These are phyloP conservation scores for Meyerozyma guilliermondii DNA, from an alignment of 1,139 yeast species.

Conservation along the genomic window DNA sequence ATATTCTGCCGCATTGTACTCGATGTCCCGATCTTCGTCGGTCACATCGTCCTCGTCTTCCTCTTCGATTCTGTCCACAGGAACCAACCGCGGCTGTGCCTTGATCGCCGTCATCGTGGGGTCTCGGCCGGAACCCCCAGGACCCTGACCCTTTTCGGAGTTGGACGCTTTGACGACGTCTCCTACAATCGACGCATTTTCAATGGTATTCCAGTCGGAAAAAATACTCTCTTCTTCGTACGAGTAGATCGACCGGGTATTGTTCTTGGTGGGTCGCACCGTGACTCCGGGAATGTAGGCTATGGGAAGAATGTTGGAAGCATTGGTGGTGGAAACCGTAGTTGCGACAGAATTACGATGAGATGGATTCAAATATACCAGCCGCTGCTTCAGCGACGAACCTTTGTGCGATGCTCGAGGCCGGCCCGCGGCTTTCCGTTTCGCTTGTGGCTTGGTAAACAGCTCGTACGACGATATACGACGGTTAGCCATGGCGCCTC, in stretches of 20 bases:
- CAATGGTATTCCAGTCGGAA: slow-evolving; percentile 47
- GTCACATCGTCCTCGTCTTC: slow-evolving; percentile 42
- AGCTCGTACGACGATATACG: slow-evolving; percentile 43
- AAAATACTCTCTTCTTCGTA: slow-evolving; percentile 48
- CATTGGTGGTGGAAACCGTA: slow-evolving; percentile 62
- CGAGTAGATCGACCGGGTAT: slow-evolving; percentile 44
- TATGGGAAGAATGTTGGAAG: slow-evolving; percentile 86
- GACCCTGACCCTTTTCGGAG: slow-evolving; percentile 4
- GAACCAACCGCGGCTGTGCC: slow-evolving; percentile 64
- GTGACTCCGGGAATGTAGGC: slow-evolving; percentile 94
- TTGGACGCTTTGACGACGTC: slow-evolving; percentile 32
- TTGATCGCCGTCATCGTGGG: slow-evolving; percentile 61
- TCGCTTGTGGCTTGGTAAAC: slow-evolving; percentile 35
- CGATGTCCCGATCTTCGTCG: slow-evolving; percentile 14
- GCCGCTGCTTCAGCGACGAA: slow-evolving; percentile 5
- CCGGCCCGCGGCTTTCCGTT: slow-evolving; percentile 16
- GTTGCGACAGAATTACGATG: slow-evolving; percentile 49
- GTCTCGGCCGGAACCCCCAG: slow-evolving; percentile 6
- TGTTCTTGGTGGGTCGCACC: slow-evolving; percentile 48
- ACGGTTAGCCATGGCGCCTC: slow-evolving; percentile 13
- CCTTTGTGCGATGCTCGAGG: slow-evolving; percentile 7
- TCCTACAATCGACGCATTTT: slow-evolving; percentile 53
- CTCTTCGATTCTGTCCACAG: slow-evolving; percentile 48
- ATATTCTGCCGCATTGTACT: slow-evolving; percentile 4
- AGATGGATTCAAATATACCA: slow-evolving; percentile 21